These are phyloP conservation scores for Talaromyces sp. DNA, from an alignment of 2,329 filamentous ascomycete genomes.

Conservation along the genomic window DNA sequence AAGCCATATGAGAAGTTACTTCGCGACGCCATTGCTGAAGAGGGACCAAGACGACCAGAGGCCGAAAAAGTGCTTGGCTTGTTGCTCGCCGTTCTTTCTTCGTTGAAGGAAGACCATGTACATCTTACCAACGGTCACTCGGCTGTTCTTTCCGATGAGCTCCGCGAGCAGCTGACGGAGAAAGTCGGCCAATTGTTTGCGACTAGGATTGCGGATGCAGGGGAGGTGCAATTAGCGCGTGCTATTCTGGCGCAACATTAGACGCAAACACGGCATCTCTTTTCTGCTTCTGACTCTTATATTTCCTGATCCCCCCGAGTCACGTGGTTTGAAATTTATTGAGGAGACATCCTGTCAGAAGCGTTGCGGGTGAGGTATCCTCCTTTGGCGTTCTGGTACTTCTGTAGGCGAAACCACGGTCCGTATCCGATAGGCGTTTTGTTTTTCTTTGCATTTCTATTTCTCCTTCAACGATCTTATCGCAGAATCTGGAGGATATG, in stretches of 20 bases:
- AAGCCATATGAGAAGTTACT: slow-evolving; percentile 61
- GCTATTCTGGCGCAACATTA: slow-evolving; percentile 32
- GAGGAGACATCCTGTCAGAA: background rate
- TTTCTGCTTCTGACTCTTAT: background rate
- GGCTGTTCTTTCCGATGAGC: slow-evolving; percentile 35
- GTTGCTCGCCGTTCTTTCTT: slow-evolving; percentile 54
- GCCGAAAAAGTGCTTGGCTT: slow-evolving; percentile 58
- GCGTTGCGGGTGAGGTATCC: slow-evolving; percentile 1
- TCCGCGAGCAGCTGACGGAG: slow-evolving; percentile 35
- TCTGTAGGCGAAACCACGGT: background rate
- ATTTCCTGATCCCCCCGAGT: background rate
- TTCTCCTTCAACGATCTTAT: background rate
- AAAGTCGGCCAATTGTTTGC: slow-evolving; percentile 44
- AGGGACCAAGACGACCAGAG: slow-evolving; percentile 52
- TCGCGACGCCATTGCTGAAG: slow-evolving; percentile 50
- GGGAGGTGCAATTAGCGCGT: slow-evolving; percentile 39
- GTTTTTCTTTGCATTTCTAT: background rate
- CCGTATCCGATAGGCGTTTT: background rate
- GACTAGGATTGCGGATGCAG: slow-evolving; percentile 38
- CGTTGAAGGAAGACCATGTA: slow-evolving; percentile 48
- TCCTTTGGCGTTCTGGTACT: slow-evolving; percentile 7
- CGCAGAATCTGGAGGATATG: background rate
- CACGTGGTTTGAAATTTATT: background rate
- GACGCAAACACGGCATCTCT: background rate
- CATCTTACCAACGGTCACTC: slow-evolving; percentile 40